Conservation (phyloP, 352 stramenopile species). For the Phytophthora brassicae region DNA sequence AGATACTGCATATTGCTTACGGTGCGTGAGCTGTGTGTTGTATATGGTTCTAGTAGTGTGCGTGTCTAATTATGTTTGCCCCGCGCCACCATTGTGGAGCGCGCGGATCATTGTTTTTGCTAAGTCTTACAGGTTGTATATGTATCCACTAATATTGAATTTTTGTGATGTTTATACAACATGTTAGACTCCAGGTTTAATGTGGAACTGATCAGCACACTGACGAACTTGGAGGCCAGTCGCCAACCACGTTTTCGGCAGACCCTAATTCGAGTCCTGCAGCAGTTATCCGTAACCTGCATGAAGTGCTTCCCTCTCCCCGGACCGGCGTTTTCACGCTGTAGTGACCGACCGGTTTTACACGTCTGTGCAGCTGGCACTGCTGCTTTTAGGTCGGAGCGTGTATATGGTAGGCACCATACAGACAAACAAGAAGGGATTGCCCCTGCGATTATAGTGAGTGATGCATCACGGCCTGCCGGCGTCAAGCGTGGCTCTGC, state of each 20-base stretch:
- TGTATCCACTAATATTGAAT: background rate
- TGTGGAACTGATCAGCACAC: conserved; percentile 9
- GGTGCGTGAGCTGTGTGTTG: background rate
- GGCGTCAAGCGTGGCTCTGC: background rate
- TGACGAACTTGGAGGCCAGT: background rate
- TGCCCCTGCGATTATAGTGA: background rate
- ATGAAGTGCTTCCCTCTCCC: background rate
- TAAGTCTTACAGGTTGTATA: conserved; percentile 16
- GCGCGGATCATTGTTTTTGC: conserved; percentile 1
- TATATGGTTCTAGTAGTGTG: too few relatives aligned
- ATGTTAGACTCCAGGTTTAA: conserved; percentile 11
- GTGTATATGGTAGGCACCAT: conserved; percentile 13
- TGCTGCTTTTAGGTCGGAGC: conserved; percentile 11
- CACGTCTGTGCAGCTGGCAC: conserved; percentile 13
- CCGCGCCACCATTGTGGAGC: too few relatives aligned
- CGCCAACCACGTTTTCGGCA: background rate
- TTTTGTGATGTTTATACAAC: conserved; percentile 8
- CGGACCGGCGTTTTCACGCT: conserved; percentile 5
- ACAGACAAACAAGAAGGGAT: conserved; percentile 14
- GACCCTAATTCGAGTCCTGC: conserved; percentile 13
- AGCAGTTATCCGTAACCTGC: conserved; percentile 11
- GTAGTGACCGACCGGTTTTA: conserved; percentile 24
- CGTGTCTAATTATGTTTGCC: too few relatives aligned
- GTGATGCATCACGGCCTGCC: background rate
- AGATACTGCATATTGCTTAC: conserved; percentile 12